Evolutionary conservation across 2,329 filamentous ascomycete genomes (phyloP).

Genomic region (Colletotrichum limetticola): DNA sequence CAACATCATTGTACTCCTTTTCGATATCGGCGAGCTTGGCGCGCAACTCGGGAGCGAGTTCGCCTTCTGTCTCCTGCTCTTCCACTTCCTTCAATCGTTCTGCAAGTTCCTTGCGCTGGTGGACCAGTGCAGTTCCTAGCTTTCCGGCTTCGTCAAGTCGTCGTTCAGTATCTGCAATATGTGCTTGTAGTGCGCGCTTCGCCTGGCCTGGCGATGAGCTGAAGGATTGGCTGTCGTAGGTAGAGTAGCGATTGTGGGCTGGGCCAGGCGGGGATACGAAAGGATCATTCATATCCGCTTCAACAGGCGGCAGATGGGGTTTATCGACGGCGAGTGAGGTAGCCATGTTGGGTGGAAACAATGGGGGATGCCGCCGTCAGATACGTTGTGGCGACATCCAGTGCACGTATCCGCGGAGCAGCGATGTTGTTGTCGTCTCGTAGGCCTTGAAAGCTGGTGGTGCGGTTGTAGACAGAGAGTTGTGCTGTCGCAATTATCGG

Average conservation of each 20-base stretch:
- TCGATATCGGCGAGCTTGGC: constrained; percentile 88
- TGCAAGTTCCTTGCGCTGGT: constrained; percentile 85
- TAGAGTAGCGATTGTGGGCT: constrained; percentile 77
- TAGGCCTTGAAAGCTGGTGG: constrained; percentile 2
- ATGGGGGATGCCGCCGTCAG: constrained; percentile 32
- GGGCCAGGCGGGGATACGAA: constrained; percentile 63
- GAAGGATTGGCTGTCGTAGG: constrained; percentile 84
- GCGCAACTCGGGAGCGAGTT: constrained; percentile 85
- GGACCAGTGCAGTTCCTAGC: constrained; percentile 85
- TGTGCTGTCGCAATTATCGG: constrained; percentile 16
- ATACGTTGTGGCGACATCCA: constrained; percentile 32
- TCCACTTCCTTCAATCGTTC: constrained; percentile 89
- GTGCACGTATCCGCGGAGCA: constrained; percentile 13
- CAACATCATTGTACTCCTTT: constrained; percentile 94
- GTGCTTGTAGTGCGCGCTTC: constrained; percentile 88
- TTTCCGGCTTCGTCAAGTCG: constrained; percentile 92
- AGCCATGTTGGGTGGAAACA: constrained; percentile 49
- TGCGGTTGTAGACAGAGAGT: constrained; percentile 10
- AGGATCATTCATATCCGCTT: constrained; percentile 60
- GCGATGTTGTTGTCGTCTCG: background rate
- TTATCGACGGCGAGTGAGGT: constrained; percentile 55
- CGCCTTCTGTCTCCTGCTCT: constrained; percentile 77
- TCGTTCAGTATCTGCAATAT: constrained; percentile 91
- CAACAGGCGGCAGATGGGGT: constrained; percentile 51
- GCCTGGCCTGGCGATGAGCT: constrained; percentile 84